These are phyloP conservation scores for Backusella circina DNA, from an alignment of 192 early-diverging fungal species.

Conservation along the genomic window DNA sequence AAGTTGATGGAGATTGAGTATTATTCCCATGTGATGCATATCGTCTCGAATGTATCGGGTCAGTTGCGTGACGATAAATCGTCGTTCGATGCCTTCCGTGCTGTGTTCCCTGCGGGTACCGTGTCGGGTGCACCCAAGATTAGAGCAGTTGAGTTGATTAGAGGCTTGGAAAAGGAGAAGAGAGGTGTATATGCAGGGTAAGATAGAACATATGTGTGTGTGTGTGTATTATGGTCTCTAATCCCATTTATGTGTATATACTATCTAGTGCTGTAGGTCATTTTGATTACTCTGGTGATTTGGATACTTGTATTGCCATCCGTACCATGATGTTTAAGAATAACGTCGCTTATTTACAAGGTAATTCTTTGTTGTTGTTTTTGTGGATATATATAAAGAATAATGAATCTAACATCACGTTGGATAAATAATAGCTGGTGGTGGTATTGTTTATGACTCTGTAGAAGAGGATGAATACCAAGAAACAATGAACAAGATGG, in stretches of 20 bases:
- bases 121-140: conserved; percentile 99
- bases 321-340: conserved; percentile 99
- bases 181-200: conserved; percentile 85
- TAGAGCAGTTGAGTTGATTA: conserved; percentile 93
- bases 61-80: conserved; percentile 86
- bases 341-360: conserved; percentile 91
- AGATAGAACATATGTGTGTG: not conserved
- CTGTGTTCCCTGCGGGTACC: conserved; percentile 98
- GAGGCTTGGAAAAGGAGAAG: conserved; percentile 85
- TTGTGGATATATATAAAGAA: not conserved
- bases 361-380: conserved; percentile 7
- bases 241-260: not conserved
- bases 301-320: conserved; percentile 98
- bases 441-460: conserved; percentile 96
- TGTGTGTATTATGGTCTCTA: no score
- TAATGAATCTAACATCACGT: not conserved
- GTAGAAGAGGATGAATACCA: conserved; percentile 89
- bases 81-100: conserved; percentile 92
- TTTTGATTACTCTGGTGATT: conserved; percentile 87
- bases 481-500: conserved; percentile 95
- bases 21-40: conserved; percentile 99
- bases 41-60: conserved; percentile 96
- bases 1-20: conserved; percentile 97
- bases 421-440: conserved; percentile 47
- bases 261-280: conserved; percentile 83